Conservation (phyloP, 768 basidiomycete species). For the Phanerodontia chrysosporium region DNA sequence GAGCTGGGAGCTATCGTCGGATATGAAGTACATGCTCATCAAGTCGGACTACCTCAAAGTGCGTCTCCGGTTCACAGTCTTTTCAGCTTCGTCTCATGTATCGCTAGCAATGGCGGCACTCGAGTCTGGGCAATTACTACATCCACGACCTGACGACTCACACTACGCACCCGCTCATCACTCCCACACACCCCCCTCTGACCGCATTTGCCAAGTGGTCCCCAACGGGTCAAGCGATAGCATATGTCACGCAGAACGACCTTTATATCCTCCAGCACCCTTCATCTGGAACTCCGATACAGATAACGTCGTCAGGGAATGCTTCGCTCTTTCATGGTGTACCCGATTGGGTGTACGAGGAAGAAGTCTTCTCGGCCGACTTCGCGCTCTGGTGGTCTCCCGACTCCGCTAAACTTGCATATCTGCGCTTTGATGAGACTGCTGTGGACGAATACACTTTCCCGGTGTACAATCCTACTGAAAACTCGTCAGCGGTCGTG, state of each 20-base stretch:
- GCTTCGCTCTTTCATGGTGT: conserved; percentile 89
- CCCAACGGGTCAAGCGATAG: conserved; percentile 78
- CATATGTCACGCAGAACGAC: conserved; percentile 84
- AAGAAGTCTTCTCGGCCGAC: conserved; percentile 76
- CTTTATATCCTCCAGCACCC: conserved; percentile 77
- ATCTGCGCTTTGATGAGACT: conserved; percentile 85
- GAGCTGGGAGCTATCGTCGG: conserved; percentile 81
- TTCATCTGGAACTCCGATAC: conserved; percentile 49
- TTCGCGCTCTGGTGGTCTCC: conserved; percentile 92
- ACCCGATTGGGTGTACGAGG: conserved; percentile 97
- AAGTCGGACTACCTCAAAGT: conserved; percentile 75
- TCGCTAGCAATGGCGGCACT: conserved; percentile 88
- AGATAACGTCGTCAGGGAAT: conserved; percentile 79
- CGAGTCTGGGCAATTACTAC: conserved; percentile 88
- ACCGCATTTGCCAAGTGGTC: conserved; percentile 87
- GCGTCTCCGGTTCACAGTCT: conserved; percentile 1
- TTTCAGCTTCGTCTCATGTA: not conserved
- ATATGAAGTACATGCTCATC: conserved; percentile 86
- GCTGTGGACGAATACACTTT: conserved; percentile 81
- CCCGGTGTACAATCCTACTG: conserved; percentile 88
- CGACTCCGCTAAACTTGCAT: conserved; percentile 69
- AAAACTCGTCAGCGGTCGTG: conserved; percentile 61
- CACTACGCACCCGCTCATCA: conserved; percentile 64
- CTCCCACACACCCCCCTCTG: conserved; percentile 63
- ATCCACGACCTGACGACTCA: conserved; percentile 75